A percentile compares a stretch with the other conserved stretches of the same genome.
phyloP scores from a whole-genome alignment of 768 basidiomycete species.

The Termitomyces sp. region DNA sequence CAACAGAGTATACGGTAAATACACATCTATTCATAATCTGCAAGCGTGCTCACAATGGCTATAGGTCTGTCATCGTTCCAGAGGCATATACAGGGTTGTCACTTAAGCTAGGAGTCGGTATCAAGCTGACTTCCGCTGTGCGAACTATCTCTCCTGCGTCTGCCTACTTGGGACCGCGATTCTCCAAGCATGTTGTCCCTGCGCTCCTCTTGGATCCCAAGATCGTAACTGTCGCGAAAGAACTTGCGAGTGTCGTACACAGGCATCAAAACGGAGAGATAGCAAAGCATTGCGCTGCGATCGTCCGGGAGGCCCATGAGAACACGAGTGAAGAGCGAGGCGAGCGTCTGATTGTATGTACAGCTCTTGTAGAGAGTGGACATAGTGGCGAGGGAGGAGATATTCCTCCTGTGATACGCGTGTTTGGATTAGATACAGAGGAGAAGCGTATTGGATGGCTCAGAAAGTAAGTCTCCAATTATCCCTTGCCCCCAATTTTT shows the following conservation, averaged over 20 bases:
- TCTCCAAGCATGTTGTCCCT: conserved; percentile 52
- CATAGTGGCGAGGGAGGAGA: conserved; percentile 46
- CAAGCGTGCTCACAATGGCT: not conserved
- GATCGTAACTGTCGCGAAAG: conserved; percentile 53
- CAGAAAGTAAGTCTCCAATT: conserved; percentile 34
- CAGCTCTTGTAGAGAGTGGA: conserved; percentile 54
- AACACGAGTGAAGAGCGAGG: conserved; percentile 43
- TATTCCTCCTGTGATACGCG: conserved; percentile 46
- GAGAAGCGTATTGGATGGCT: conserved; percentile 50
- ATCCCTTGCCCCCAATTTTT: not conserved
- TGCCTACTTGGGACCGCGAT: conserved; percentile 55
- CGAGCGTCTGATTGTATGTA: conserved; percentile 56
- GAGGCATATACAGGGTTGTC: conserved; percentile 42
- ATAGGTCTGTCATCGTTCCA: conserved; percentile 54
- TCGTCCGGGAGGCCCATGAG: conserved; percentile 54
- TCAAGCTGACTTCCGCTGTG: conserved; percentile 57
- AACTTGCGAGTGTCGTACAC: conserved; percentile 54
- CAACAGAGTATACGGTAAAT: conserved; percentile 55
- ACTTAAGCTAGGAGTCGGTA: conserved; percentile 54
- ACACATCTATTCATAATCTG: not conserved
- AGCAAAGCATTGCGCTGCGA: conserved; percentile 53
- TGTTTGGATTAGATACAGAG: conserved; percentile 51
- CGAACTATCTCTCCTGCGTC: conserved; percentile 61
- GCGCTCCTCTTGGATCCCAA: conserved; percentile 44
- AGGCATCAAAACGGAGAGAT: conserved; percentile 45